phyloP scores from a whole-genome alignment of 495 filamentous ascomycete species.

The Penicillium simplicissimum region DNA sequence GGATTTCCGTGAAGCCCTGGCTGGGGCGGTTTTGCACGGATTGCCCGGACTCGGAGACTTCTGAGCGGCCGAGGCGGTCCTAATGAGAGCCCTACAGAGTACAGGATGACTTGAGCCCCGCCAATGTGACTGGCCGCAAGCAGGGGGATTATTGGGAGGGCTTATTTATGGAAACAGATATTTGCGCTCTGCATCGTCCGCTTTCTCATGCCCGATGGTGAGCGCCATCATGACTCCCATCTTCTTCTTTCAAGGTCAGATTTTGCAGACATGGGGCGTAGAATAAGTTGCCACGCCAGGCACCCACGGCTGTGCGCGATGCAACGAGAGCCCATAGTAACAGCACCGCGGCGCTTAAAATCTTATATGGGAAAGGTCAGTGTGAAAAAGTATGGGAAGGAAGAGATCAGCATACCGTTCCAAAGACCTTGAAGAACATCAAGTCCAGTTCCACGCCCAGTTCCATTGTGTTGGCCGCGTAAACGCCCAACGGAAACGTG shows the following conservation, averaged over 20 bases:
- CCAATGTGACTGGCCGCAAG: too few relatives aligned
- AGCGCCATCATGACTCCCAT: conserved; percentile 7
- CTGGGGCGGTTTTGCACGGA: background rate
- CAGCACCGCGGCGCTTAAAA: conserved; percentile 40
- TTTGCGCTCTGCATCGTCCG: too few relatives aligned
- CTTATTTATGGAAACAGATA: too few relatives aligned
- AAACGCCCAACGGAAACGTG: conserved; percentile 59
- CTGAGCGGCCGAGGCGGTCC: background rate
- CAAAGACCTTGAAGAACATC: conserved; percentile 52
- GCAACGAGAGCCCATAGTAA: conserved; percentile 48
- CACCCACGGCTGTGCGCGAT: conserved; percentile 37
- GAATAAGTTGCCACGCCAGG: conserved; percentile 44
- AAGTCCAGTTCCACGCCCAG: conserved; percentile 47
- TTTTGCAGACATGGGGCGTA: conserved; percentile 51
- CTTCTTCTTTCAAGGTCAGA: conserved; percentile 28
- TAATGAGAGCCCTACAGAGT: background rate
- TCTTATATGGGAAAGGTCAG: conserved; percentile 24
- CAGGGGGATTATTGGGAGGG: too few relatives aligned
- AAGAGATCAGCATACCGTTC: conserved; percentile 35
- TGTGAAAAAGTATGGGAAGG: background rate
- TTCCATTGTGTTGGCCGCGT: conserved; percentile 48
- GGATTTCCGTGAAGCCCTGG: conserved; percentile 12
- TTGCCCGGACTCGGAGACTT: background rate
- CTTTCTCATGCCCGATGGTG: conserved; percentile 15
- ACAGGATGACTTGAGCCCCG: background rate